A percentile compares a stretch with the other conserved stretches of the same genome.
Conservation (phyloP, 306 rosid genomes). For the Cucurbita argyrosperma region DNA sequence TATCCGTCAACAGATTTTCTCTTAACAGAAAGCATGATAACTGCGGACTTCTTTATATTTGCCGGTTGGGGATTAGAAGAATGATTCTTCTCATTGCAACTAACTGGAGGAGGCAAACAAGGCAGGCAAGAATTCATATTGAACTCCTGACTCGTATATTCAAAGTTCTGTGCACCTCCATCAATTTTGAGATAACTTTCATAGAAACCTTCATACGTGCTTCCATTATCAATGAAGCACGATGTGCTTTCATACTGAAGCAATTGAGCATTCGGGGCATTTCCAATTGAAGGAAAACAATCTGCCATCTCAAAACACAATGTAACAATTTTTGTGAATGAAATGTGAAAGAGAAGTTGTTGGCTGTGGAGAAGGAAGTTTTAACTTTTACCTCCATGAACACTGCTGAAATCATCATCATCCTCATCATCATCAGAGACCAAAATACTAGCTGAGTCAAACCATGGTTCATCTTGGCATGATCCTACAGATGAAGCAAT, state of each 20-base stretch:
- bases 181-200: conserved; percentile 61
- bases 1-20: conserved; percentile 46
- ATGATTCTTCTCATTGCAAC: conserved; percentile 25
- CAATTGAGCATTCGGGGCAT: conserved; percentile 34
- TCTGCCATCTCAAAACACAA: conserved; percentile 28
- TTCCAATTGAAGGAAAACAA: conserved; percentile 47
- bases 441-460: conserved; percentile 61
- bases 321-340: not conserved
- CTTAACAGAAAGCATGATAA: conserved; percentile 57
- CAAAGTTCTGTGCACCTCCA: conserved; percentile 25
- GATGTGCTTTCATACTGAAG: conserved; percentile 63
- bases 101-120: conserved; percentile 19
- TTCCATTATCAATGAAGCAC: conserved; percentile 43
- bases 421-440: conserved; percentile 76
- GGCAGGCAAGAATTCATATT: conserved; percentile 24
- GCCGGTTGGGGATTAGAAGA: conserved; percentile 11
- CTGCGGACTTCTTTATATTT: conserved; percentile 40
- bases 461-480: conserved; percentile 77
- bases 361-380: not conserved
- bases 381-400: conserved; percentile 59
- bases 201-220: conserved; percentile 49
- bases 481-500: conserved; percentile 25
- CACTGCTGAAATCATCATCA: conserved; percentile 48
- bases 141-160: conserved; percentile 42
- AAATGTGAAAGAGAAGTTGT: conserved; percentile 1